Conservation (phyloP, 2,329 filamentous ascomycete genomes). For the Apiospora kogelbergensis region DNA sequence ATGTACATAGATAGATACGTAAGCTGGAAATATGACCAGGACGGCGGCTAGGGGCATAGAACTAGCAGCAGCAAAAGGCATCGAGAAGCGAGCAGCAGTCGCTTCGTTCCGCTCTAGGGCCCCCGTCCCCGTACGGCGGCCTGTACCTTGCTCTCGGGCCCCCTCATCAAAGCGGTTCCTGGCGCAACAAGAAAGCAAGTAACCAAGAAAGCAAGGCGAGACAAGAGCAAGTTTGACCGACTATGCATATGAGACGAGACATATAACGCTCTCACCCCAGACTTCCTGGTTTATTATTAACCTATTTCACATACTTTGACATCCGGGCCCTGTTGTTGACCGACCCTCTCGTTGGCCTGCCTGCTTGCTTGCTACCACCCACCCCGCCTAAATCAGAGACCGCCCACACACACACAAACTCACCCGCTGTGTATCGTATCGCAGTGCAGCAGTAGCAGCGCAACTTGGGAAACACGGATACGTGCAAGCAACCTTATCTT, state of each 20-base stretch:
- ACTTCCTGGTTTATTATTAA: neutral
- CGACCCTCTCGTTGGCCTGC: neutral
- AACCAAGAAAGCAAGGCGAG: slow-evolving; percentile 6
- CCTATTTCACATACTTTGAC: neutral
- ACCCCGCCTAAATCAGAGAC: neutral
- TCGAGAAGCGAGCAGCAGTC: neutral
- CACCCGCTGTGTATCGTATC: neutral
- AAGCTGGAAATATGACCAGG: neutral
- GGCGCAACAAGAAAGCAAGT: neutral
- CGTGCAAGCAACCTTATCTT: neutral
- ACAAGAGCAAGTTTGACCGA: neutral
- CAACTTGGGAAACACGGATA: neutral
- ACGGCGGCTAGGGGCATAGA: neutral
- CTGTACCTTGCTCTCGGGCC: slow-evolving; percentile 4
- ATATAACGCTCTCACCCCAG: slow-evolving; percentile 4
- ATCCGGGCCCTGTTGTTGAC: neutral
- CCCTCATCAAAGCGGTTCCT: slow-evolving; percentile 8
- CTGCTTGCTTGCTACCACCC: neutral
- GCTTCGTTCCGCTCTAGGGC: neutral
- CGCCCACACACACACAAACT: no score
- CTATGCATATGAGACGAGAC: slow-evolving; percentile 7
- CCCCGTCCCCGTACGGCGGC: neutral
- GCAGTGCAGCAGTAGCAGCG: neutral
- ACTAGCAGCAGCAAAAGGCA: neutral
- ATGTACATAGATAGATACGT: no score